phyloP scores from a whole-genome alignment of 2,329 filamentous ascomycete species.

The Penicillium janthinellum region DNA sequence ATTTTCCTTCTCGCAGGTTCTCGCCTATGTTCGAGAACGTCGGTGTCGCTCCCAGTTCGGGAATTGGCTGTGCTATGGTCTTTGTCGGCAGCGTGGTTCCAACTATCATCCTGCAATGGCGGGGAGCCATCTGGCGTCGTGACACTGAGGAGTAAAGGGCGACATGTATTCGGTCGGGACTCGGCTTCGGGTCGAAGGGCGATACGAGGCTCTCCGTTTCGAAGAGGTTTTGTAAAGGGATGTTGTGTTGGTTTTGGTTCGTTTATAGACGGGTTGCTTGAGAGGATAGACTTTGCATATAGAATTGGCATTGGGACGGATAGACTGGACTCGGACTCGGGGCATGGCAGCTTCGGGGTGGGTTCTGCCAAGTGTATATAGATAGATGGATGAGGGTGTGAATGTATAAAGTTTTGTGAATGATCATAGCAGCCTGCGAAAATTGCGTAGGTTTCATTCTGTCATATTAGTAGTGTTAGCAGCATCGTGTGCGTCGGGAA shows the following conservation, averaged over 20 bases:
- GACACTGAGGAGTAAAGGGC: constrained; percentile 9
- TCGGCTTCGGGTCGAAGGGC: neutral
- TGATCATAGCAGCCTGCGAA: neutral
- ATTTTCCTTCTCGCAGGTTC: constrained; percentile 29
- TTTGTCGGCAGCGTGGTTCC: constrained; percentile 36
- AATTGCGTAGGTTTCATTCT: neutral
- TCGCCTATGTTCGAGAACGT: constrained; percentile 39
- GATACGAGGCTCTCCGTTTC: neutral
- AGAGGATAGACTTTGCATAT: constrained; percentile 3
- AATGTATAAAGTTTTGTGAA: neutral
- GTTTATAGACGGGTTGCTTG: neutral
- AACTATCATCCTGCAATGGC: constrained; percentile 34
- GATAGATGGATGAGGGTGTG: neutral
- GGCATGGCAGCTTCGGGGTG: neutral
- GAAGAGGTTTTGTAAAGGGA: neutral
- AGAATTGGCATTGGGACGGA: constrained; percentile 8
- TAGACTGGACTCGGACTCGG: constrained; percentile 12
- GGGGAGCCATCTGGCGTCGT: constrained; percentile 29
- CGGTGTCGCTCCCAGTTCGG: constrained; percentile 35
- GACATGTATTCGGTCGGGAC: neutral
- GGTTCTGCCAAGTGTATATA: constrained; percentile 12
- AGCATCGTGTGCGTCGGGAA: neutral
- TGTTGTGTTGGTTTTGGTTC: neutral
- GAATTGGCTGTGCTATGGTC: constrained; percentile 34
- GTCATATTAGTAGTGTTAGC: neutral